Evolutionary conservation across 495 filamentous ascomycete genomes (phyloP).

Genomic region (Penicillium robsamsonii): DNA sequence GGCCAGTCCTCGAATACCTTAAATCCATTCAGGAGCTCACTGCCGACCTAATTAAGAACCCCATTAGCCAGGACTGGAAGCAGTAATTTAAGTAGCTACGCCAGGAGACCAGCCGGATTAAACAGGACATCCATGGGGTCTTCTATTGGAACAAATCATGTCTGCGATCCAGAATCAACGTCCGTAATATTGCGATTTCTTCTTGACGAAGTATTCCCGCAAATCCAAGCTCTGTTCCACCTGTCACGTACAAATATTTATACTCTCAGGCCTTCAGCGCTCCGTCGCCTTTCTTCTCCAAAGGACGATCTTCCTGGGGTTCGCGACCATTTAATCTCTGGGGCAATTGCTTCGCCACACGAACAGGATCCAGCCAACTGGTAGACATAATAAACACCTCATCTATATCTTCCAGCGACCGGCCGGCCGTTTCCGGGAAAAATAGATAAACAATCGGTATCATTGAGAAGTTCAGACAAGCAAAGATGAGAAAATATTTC

Average conservation of each 20-base stretch:
- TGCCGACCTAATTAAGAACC: no score
- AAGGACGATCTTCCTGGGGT: neutral
- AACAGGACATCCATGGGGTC: no score
- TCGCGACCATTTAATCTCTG: neutral
- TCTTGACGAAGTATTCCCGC: neutral
- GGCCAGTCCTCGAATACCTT: no score
- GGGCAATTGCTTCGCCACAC: neutral
- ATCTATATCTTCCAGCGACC: constrained; percentile 55
- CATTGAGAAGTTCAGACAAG: constrained; percentile 14
- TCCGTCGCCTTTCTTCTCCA: neutral
- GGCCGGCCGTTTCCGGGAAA: constrained; percentile 54
- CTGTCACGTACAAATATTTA: neutral
- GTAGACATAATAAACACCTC: constrained; percentile 42
- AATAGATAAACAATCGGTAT: constrained; percentile 37
- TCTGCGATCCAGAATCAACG: neutral
- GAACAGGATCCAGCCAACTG: neutral
- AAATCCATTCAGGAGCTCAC: no score
- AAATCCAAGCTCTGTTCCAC: neutral
- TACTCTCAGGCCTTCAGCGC: neutral
- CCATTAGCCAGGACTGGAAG: no score
- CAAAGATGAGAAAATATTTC: constrained; percentile 24
- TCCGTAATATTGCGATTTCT: neutral
- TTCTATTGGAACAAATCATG: neutral
- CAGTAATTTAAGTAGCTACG: no score
- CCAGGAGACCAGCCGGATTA: no score